Evolutionary conservation across 2,329 filamentous ascomycete species (phyloP).

Genomic region (Metarhizium album): DNA sequence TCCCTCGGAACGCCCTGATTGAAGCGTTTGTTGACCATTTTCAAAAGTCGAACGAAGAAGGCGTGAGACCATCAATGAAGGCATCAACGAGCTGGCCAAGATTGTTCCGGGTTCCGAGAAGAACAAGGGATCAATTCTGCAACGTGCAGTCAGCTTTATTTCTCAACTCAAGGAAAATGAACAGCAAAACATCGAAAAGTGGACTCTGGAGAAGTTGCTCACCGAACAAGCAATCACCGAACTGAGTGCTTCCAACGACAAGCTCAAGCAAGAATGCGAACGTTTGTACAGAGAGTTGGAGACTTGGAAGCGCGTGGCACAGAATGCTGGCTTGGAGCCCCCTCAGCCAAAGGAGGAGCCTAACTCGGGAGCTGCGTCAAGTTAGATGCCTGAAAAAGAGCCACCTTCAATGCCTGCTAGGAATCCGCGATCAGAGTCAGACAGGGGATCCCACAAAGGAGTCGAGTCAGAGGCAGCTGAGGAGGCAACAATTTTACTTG

Average conservation of each 20-base stretch:
- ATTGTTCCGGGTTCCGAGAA: slow-evolving; percentile 97
- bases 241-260: slow-evolving; percentile 77
- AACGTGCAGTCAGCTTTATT: slow-evolving; percentile 90
- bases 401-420: neutral
- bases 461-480: neutral
- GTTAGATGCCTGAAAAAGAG: slow-evolving; percentile 12
- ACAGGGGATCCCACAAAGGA: neutral
- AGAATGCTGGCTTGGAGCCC: slow-evolving; percentile 44
- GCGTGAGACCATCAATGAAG: slow-evolving; percentile 96
- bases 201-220: slow-evolving; percentile 81
- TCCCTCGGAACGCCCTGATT: neutral
- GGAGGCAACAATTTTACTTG: neutral
- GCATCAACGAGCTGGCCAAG: slow-evolving; percentile 95
- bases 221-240: slow-evolving; percentile 85
- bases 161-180: slow-evolving; percentile 91
- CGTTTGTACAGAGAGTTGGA: slow-evolving; percentile 67
- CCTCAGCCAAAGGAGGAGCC: slow-evolving; percentile 28
- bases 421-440: neutral
- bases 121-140: slow-evolving; percentile 95
- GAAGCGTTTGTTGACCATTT: neutral
- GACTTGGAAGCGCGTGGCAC: slow-evolving; percentile 63
- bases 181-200: slow-evolving; percentile 86
- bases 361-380: slow-evolving; percentile 14
- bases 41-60: slow-evolving; percentile 83
- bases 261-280: slow-evolving; percentile 71